A percentile compares a stretch with the other conserved stretches of the same genome.
phyloP scores from a whole-genome alignment of 345 rosid genomes.

The Hypericum perforatum region DNA sequence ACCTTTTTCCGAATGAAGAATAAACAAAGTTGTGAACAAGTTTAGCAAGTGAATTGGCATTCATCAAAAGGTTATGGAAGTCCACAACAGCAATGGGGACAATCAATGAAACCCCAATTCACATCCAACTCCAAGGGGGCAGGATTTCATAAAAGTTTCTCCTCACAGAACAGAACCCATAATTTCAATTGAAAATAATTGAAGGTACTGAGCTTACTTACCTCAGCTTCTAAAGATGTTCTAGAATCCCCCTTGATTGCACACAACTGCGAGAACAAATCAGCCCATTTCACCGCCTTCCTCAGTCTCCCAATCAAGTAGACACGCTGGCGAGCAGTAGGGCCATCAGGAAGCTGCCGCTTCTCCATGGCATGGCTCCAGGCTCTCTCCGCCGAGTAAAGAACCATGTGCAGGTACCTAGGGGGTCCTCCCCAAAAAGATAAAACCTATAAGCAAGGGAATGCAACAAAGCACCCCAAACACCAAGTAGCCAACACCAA shows the following conservation, averaged over 20 bases:
- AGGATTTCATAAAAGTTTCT: background rate
- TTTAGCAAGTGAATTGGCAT: too few relatives aligned
- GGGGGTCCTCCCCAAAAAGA: conserved; percentile 23
- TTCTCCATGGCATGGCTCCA: conserved; percentile 99
- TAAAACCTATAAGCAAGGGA: background rate
- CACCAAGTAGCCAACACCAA: background rate
- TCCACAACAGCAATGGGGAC: too few relatives aligned
- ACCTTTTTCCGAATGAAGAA: too few relatives aligned
- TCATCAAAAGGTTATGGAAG: too few relatives aligned
- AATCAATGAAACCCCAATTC: too few relatives aligned
- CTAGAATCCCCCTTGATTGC: conserved; percentile 76
- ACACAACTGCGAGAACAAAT: conserved; percentile 65
- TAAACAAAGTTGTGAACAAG: too few relatives aligned
- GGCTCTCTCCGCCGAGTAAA: conserved; percentile 90
- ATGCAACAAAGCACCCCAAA: background rate
- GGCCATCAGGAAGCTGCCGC: conserved; percentile 92
- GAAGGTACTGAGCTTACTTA: conserved; percentile 23
- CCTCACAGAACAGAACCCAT: background rate
- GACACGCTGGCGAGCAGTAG: conserved; percentile 73
- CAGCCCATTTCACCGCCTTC: conserved; percentile 95
- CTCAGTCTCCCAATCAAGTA: conserved; percentile 88
- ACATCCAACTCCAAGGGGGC: too few relatives aligned
- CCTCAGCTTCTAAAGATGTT: conserved; percentile 96
- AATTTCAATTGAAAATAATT: conserved; percentile 1
- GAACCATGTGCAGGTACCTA: conserved; percentile 91